Base-by-base conservation (phyloP, 1,284 basidiomycete genomes). In the Trichosporon faecale region DNA sequence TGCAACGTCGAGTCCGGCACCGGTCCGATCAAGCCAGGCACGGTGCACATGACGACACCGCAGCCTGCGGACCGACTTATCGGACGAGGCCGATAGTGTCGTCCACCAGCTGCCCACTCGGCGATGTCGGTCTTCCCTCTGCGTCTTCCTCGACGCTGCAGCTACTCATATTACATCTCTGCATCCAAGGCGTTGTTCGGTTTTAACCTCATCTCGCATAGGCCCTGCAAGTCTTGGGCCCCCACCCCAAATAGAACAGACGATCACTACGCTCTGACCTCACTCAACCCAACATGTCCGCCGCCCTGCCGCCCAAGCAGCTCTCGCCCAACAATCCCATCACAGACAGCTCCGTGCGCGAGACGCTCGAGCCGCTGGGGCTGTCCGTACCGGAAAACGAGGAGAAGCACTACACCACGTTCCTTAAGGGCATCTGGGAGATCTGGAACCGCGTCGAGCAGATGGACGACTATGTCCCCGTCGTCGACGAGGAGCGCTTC, bases 391-490 rank as follows among this genome's bases (percentile, higher is more conserved):
- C 67, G 0, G 37, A 27, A 0, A 52, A 67, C 3, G 35, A 76
- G 25, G 66, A 68, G 25, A 46, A 14, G 16, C 72, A 73, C 27
- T 75, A 76, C 71, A 70, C 69, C 0, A 44, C 31, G 23, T 73
- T 79, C 31, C 74, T 78, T 12, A 68, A 68, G 9, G 76, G 76
- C 18, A 70, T 74, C 11, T 77, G 76, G 76, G 77, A 78, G 70
- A 66, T 76, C 16, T 78, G 76, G 76, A 71, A 78, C 71, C 68
- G 68, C 31, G 70, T 79, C 21, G 72, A 76, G 33, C 44, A 67
- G 14, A 73, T 76, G 73, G 74, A 74, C n/a, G 78, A 79, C 70
- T 78, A 79, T 29, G 73, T 77, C 2, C 76, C 77, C 3, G 9
- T 12, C 2, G 75, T 77, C 0, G 77, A 77, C 35, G 74, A 75